phyloP scores from a whole-genome alignment of 2,329 filamentous ascomycete species.

The Thermothelomyces thermophilus region DNA sequence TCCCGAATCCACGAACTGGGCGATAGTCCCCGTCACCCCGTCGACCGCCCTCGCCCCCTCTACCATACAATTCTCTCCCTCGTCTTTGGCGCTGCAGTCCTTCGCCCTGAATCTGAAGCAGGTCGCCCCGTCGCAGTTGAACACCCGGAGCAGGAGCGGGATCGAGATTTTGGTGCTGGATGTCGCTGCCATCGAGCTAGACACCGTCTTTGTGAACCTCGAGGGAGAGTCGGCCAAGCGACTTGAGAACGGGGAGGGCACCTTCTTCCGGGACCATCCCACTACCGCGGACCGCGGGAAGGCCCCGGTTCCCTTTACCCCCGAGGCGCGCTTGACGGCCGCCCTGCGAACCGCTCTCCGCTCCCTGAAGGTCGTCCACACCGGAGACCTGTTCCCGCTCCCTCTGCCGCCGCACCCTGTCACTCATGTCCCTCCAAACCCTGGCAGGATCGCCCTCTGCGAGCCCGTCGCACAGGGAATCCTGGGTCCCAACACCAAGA shows the following conservation, averaged over 20 bases:
- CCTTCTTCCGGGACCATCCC: constrained; percentile 64
- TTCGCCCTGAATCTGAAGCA: constrained; percentile 69
- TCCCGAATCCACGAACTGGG: constrained; percentile 66
- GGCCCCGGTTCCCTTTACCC: constrained; percentile 27
- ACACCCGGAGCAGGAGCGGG: constrained; percentile 63
- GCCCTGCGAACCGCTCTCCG: constrained; percentile 70
- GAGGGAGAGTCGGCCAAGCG: constrained; percentile 74
- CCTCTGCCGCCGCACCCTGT: constrained; percentile 78
- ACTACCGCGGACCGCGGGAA: constrained; percentile 33
- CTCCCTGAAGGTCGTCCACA: constrained; percentile 69
- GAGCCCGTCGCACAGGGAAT: constrained; percentile 90
- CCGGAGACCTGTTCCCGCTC: constrained; percentile 71
- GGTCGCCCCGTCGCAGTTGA: constrained; percentile 67
- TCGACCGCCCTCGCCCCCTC: constrained; percentile 63
- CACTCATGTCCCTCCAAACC: constrained; percentile 75
- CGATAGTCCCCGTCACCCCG: constrained; percentile 68
- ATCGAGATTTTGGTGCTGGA: constrained; percentile 82
- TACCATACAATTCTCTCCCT: constrained; percentile 71
- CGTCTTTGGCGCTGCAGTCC: constrained; percentile 66
- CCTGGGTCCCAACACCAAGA: constrained; percentile 68
- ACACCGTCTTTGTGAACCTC: constrained; percentile 80
- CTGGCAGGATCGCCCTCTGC: constrained; percentile 84
- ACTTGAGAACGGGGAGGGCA: constrained; percentile 75
- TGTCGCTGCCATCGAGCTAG: constrained; percentile 70
- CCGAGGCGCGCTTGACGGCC: constrained; percentile 54